Percentiles rank a stretch among this genome's conserved stretches.
phyloP scores from a whole-genome alignment of 2,329 filamentous ascomycete species.

The Fusarium sp. region DNA sequence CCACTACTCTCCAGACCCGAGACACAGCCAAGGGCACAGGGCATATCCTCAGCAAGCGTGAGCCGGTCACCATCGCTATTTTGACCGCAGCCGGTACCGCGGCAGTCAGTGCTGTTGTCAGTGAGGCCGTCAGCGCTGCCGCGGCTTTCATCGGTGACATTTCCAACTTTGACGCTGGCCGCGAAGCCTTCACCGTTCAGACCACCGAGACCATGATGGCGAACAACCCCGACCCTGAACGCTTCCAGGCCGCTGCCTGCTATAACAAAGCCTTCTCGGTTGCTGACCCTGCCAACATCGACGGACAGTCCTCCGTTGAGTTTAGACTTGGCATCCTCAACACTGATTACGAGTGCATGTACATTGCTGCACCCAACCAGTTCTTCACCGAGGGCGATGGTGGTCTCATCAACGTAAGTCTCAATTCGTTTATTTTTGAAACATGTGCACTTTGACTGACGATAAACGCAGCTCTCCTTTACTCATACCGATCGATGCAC shows the following conservation, averaged over 20 bases:
- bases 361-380: conserved; percentile 8
- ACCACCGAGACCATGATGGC: conserved; percentile 5
- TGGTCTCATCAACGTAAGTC: conserved; percentile 4
- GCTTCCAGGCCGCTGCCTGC: conserved; percentile 1
- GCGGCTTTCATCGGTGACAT: background rate
- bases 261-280: background rate
- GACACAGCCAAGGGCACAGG: background rate
- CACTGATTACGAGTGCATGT: conserved; percentile 17
- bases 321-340: background rate
- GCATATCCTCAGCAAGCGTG: background rate
- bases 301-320: conserved; percentile 3
- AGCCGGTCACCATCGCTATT: background rate
- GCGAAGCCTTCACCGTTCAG: background rate
- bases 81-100: conserved; percentile 6
- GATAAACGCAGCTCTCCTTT: background rate
- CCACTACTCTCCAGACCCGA: background rate
- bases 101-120: background rate
- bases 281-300: conserved; percentile 5
- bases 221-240: background rate
- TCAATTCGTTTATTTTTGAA: fast-evolving
- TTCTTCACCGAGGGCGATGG: conserved; percentile 3
- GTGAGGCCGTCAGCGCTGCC: background rate
- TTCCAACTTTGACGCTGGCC: background rate
- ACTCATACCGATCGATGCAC: conserved; percentile 5
- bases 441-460: background rate